Percentiles rank a stretch among this genome's conserved stretches.
phyloP scores from a whole-genome alignment of 179 eudicot genomes.

The Beta corolliflora region DNA sequence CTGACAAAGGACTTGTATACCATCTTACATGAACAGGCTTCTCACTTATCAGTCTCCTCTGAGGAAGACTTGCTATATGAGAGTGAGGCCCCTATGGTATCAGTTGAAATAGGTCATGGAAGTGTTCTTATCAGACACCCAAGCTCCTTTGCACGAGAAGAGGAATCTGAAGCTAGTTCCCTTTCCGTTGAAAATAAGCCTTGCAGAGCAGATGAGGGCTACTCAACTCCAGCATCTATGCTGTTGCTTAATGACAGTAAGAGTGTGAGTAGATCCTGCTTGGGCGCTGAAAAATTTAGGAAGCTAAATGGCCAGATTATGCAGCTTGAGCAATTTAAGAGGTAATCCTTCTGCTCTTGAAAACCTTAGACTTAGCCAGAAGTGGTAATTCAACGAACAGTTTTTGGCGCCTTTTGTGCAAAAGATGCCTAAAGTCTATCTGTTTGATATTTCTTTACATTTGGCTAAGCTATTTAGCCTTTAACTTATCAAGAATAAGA shows the following conservation, averaged over 20 bases:
- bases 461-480: neutral
- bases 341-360: constrained; percentile 38
- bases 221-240: constrained; percentile 44
- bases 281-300: constrained; percentile 42
- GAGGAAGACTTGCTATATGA: constrained; percentile 94
- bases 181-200: constrained; percentile 76
- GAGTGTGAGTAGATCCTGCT: constrained; percentile 34
- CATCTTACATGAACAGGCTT: constrained; percentile 85
- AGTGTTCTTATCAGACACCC: constrained; percentile 96
- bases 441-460: neutral
- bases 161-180: constrained; percentile 99
- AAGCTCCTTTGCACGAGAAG: constrained; percentile 67
- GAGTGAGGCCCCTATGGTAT: constrained; percentile 89
- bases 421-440: neutral
- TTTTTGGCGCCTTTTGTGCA: neutral
- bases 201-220: constrained; percentile 45
- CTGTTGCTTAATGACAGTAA: constrained; percentile 44
- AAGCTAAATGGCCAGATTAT: constrained; percentile 45
- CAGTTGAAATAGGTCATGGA: constrained; percentile 99
- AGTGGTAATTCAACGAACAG: neutral
- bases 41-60: constrained; percentile 70
- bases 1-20: constrained; percentile 83
- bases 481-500: neutral
- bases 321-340: constrained; percentile 50
- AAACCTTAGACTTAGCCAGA: neutral